A percentile compares a stretch with the other conserved stretches of the same genome.
Evolutionary conservation across 2,329 filamentous ascomycete species (phyloP).

Genomic region (Diaporthe vexans): DNA sequence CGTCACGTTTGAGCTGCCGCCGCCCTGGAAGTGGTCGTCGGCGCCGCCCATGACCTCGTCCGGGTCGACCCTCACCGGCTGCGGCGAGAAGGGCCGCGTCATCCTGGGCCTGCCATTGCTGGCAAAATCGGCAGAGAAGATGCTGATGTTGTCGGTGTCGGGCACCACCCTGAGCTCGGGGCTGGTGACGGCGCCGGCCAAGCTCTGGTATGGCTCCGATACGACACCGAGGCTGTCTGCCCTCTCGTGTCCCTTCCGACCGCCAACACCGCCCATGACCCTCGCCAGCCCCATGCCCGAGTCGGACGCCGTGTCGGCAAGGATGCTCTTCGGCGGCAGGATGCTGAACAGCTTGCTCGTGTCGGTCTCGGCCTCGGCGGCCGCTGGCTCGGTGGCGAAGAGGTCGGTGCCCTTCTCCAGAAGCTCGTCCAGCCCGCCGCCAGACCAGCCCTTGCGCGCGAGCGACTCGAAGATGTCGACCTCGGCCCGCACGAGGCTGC

Average conservation of each 20-base stretch:
- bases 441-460: constrained; percentile 76
- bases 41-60: constrained; percentile 49
- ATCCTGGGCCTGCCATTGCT: constrained; percentile 68
- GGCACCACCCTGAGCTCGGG: constrained; percentile 46
- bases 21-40: constrained; percentile 42
- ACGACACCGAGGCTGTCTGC: constrained; percentile 70
- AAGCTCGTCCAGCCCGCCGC: constrained; percentile 75
- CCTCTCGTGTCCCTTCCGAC: constrained; percentile 56
- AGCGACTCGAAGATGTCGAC: constrained; percentile 78
- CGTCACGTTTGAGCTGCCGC: constrained; percentile 35
- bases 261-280: constrained; percentile 1
- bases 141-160: constrained; percentile 62
- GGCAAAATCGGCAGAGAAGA: constrained; percentile 55
- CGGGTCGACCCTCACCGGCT: constrained; percentile 56
- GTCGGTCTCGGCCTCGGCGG: constrained; percentile 51
- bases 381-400: constrained; percentile 58
- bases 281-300: constrained; percentile 45
- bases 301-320: constrained; percentile 65
- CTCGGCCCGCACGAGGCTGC: constrained; percentile 76
- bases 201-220: constrained; percentile 69
- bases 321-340: constrained; percentile 73
- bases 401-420: constrained; percentile 75
- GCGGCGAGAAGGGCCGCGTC: constrained; percentile 72
- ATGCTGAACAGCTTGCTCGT: constrained; percentile 73
- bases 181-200: constrained; percentile 61